Evolutionary conservation across 2,329 filamentous ascomycete species (phyloP), one percentile per base, ranked within the genome.

Genomic region (Pyricularia sp.): DNA sequence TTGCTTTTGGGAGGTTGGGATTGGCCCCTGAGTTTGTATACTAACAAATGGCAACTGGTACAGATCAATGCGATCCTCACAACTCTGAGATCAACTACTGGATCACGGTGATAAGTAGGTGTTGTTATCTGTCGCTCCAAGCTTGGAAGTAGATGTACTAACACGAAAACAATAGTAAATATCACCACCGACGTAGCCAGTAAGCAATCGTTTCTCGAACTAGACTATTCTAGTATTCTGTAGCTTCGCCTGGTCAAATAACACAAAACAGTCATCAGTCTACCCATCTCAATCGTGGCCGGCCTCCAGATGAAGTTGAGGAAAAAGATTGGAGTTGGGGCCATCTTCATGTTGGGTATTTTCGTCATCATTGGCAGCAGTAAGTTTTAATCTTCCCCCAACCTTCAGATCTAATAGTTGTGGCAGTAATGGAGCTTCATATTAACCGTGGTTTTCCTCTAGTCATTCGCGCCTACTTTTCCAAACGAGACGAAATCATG

Each of bases 391-490:
- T 63, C 10, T 14, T 63, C 10, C 5, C 25, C 3, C 3, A 1
- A 2, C 25, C 25, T 10, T 11, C 2, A 6, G 12, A 11, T 2
- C 33, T 14, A 14, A 36, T 11, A 36, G 33, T 3, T 1, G 12
- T 36, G 33, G 12, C 2, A 36, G 12, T 1, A 14, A 2, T 26
- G 3, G 10, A 17, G 20, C 50, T 26, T 26, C 1, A 1, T 26
- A 28, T 11, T 63, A 10, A 63, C 26, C n/a, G n/a, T 20, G 17
- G 3, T n/a, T 20, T 17, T 2, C 26, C 17, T 28, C 3, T 11
- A 63, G 59, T 63, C 26, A 28, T 63, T 17, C 59, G 59, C 0
- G 59, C 59, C 69, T 86, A 84, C 76, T 78, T 82, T 71, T 81
- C 81, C n/a, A 83, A 80, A 70, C 70, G 73, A 17, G 67, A 72